phyloP scores from a whole-genome alignment of 1,139 yeast species.

The Nakaseomyces kungkrabaensis region DNA sequence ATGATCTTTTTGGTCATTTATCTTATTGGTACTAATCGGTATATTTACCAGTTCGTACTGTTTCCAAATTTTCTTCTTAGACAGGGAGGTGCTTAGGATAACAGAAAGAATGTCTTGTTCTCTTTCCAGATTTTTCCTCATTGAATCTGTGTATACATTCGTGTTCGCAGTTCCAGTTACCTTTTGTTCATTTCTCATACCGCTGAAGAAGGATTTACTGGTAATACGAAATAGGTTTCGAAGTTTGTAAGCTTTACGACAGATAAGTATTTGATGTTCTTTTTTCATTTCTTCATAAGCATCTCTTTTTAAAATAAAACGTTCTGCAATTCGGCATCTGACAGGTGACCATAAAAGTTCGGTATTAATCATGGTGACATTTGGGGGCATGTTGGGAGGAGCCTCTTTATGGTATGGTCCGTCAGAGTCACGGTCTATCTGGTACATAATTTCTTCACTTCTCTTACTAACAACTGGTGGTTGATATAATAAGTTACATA shows the following conservation, averaged over 20 bases:
- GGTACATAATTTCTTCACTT: not conserved
- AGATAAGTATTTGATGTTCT: not conserved
- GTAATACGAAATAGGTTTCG: not conserved
- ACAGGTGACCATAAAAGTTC: slow-evolving; percentile 1
- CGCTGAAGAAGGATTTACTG: not conserved
- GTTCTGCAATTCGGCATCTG: not conserved
- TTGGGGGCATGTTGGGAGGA: not conserved
- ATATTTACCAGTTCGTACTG: not conserved
- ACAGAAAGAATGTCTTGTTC: not conserved
- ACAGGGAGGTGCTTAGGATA: not conserved
- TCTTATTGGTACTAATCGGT: not conserved
- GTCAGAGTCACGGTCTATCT: not conserved
- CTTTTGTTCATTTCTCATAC: not conserved
- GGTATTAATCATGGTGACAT: not conserved
- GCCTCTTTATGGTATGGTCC: not conserved
- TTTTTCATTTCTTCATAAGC: not conserved
- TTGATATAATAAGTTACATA: not conserved
- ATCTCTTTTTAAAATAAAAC: not conserved
- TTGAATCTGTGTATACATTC: not conserved
- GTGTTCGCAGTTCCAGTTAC: too few species aligned
- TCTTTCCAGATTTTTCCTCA: not conserved
- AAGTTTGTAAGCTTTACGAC: not conserved
- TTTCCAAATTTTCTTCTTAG: not conserved
- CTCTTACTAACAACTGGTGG: not conserved
- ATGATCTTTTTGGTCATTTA: not conserved